Conservation (phyloP, 2,329 filamentous ascomycete species). For the Metarhizium robertsii region DNA sequence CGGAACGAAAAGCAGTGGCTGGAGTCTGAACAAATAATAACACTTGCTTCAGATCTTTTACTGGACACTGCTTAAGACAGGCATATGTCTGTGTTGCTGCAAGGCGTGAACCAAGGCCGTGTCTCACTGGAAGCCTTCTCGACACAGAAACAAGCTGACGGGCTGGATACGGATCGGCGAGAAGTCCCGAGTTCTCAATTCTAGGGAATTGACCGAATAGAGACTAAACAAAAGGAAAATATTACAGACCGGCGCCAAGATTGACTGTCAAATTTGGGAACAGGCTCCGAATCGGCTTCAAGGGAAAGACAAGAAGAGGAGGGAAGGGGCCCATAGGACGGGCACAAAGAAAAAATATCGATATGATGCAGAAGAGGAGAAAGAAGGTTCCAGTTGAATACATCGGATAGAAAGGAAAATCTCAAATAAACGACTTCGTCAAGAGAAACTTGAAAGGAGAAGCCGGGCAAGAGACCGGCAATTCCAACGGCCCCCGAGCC, state of each 20-base stretch:
- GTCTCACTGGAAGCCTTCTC: conserved; percentile 2
- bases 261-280: neutral
- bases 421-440: no score
- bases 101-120: neutral
- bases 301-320: neutral
- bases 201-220: neutral
- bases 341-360: neutral
- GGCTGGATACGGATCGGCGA: neutral
- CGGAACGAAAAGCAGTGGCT: neutral
- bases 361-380: neutral
- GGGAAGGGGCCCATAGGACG: neutral
- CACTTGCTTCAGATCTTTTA: neutral
- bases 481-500: neutral
- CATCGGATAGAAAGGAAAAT: no score
- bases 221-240: neutral
- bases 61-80: neutral
- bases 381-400: neutral
- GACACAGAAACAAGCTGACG: neutral
- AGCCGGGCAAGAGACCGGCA: neutral
- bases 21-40: neutral
- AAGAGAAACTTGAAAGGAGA: no score
- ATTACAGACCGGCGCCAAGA: neutral
- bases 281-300: neutral
- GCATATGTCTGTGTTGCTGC: neutral
- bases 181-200: neutral